Evolutionary conservation across 2,329 filamentous ascomycete species (phyloP), one percentile per base, ranked within the genome.

Genomic region (Cladorrhinum sp.): DNA sequence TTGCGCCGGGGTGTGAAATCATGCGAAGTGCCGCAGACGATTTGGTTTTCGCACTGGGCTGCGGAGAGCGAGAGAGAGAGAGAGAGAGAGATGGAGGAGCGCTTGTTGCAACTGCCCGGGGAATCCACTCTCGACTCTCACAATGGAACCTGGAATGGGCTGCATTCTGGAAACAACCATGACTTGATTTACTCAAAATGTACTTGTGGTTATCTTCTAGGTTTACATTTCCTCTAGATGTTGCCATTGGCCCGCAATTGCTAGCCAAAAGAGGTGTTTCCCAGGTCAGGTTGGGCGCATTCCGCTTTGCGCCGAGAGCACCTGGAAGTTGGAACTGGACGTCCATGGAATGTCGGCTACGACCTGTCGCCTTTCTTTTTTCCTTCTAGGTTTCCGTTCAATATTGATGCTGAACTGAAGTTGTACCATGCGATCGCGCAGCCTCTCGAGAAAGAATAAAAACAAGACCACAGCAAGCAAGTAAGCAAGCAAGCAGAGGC

Each of bases 1-100:
- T 56, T 51, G 59, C 55, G 49, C 63, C 30, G 48, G 39, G 26
- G 20, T 39, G 50, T 24, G 52, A 60, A 21, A 52, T 24, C 20
- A 16, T 39, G 50, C 33, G 52, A 60, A 21, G 58, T 24, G 14
- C 50, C 51, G 53, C 10, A 23, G 54, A 42, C 30, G 39, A 24
- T 49, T 36, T 26, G 20, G 24, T 57, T 33, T 57, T 61, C 54
- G 48, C 48, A 57, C 51, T 52, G 51, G 50, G 16, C 39, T 23
- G 16, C 39, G 39, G 53, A 30, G 26, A 30, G 26, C n/a, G n/a
- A n/a, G n/a, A n/a, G n/a, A n/a, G n/a, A n/a, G n/a, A n/a, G n/a
- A n/a, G n/a, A n/a, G n/a, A n/a, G n/a, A n/a, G n/a, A n/a, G n/a
- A n/a, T n/a, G 26, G 26, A 10, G 10, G 26, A 55, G 53, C 53